These are phyloP conservation scores for Metschnikowia arizonensis DNA, from an alignment of 805 yeast genomes.

Conservation along the genomic window DNA sequence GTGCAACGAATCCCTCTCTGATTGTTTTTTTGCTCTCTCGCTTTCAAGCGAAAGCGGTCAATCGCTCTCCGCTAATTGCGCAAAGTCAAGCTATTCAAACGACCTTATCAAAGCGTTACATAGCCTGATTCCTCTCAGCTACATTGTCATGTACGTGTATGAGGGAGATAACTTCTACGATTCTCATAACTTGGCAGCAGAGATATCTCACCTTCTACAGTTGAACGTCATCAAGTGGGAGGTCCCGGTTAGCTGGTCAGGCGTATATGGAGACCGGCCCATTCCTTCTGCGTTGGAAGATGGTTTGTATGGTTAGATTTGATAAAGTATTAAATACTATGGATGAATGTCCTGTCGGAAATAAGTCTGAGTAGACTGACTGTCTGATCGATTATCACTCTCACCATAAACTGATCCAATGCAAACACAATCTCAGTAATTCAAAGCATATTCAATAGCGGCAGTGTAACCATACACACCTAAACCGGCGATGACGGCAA, in stretches of 20 bases:
- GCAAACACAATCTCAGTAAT: constrained; percentile 21
- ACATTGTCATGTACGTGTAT: constrained; percentile 61
- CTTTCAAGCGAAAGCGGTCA: constrained; percentile 14
- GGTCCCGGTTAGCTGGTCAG: constrained; percentile 76
- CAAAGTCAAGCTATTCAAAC: constrained; percentile 14
- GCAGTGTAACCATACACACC: constrained; percentile 43
- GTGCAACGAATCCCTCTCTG: constrained; percentile 25
- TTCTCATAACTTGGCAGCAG: constrained; percentile 50
- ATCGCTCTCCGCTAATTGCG: constrained; percentile 9
- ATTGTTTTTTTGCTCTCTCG: constrained; percentile 28
- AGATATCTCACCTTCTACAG: constrained; percentile 27
- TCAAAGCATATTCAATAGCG: constrained; percentile 37
- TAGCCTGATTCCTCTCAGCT: constrained; percentile 24
- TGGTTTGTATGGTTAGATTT: constrained; percentile 59
- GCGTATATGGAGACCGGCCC: constrained; percentile 74
- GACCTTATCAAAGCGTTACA: constrained; percentile 12
- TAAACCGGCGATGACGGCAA: constrained; percentile 42
- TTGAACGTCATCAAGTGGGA: constrained; percentile 30
- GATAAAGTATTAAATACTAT: background rate
- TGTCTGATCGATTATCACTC: background rate
- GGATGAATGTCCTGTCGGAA: background rate
- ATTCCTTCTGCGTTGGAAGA: constrained; percentile 67
- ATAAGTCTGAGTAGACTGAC: background rate
- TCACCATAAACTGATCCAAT: background rate
- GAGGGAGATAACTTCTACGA: constrained; percentile 88